Conservation (phyloP, 2,329 filamentous ascomycete species). For the Chalaropsis ovoidea region DNA sequence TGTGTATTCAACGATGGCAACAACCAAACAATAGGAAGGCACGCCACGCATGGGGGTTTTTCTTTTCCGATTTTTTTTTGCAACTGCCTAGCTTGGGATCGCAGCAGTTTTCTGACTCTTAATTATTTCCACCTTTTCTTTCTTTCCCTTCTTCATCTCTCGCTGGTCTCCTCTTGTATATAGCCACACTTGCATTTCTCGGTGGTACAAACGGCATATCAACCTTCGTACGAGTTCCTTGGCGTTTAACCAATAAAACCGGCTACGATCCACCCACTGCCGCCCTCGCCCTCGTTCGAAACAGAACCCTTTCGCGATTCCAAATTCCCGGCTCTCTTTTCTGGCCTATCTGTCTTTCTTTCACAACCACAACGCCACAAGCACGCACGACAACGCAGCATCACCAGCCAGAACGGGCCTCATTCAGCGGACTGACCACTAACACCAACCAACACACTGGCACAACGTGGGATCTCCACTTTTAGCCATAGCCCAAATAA, state of each 20-base stretch:
- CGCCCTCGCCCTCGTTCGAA: too few relatives aligned
- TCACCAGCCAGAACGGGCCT: neutral
- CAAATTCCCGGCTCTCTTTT: neutral
- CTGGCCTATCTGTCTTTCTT: neutral
- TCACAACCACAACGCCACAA: neutral
- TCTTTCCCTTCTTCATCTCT: neutral
- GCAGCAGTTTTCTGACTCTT: too few relatives aligned
- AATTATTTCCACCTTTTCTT: too few relatives aligned
- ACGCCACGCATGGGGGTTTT: too few relatives aligned
- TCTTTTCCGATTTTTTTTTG: too few relatives aligned
- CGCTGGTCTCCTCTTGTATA: neutral
- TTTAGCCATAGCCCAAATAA: conserved; percentile 14
- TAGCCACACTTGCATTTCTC: neutral
- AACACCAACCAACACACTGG: neutral
- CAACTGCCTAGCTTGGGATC: too few relatives aligned
- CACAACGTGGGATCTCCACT: conserved; percentile 13
- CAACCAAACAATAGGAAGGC: too few relatives aligned
- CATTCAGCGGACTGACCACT: neutral
- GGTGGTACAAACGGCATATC: neutral
- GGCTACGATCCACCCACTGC: too few relatives aligned
- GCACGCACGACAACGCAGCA: neutral
- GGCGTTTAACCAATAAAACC: too few relatives aligned
- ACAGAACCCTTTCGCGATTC: neutral
- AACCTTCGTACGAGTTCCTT: too few relatives aligned
- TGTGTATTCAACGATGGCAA: too few relatives aligned